These are phyloP conservation scores for Garcia nutans DNA, from an alignment of 345 rosid species.

Conservation along the genomic window DNA sequence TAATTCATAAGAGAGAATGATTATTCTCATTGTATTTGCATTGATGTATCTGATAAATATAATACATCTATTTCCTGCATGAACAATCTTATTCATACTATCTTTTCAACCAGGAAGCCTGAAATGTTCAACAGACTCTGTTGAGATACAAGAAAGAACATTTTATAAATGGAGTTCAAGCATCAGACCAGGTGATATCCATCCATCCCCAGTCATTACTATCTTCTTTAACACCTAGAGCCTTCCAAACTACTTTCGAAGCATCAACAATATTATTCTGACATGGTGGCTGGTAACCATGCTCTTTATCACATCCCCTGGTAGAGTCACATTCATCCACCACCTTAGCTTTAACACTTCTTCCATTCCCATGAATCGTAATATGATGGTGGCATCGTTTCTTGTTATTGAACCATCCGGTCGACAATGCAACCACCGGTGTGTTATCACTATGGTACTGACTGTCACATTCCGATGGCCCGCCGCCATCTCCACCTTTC, in stretches of 20 bases:
- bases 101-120: neutral
- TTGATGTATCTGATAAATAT: neutral
- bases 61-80: neutral
- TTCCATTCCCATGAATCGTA: conserved; percentile 14
- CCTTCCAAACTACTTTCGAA: conserved; percentile 19
- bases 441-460: conserved; percentile 8
- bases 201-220: conserved; percentile 3
- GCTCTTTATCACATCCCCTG: conserved; percentile 11
- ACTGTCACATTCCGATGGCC: conserved; percentile 14
- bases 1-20: neutral
- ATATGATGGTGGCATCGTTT: conserved; percentile 8
- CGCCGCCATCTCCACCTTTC: conserved; percentile 8
- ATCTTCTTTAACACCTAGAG: conserved; percentile 13
- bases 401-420: conserved; percentile 20
- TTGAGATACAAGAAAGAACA: neutral
- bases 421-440: conserved; percentile 21
- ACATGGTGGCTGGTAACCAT: conserved; percentile 22
- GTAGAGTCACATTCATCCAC: conserved; percentile 22
- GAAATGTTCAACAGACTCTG: neutral
- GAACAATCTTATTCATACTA: neutral
- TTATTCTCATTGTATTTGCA: neutral
- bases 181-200: conserved; percentile 20
- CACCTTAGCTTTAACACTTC: conserved; percentile 11
- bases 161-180: neutral
- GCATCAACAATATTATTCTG: conserved; percentile 17